Base-by-base conservation (phyloP, 208 protist species). In the Acanthamoeba triangularis region DNA sequence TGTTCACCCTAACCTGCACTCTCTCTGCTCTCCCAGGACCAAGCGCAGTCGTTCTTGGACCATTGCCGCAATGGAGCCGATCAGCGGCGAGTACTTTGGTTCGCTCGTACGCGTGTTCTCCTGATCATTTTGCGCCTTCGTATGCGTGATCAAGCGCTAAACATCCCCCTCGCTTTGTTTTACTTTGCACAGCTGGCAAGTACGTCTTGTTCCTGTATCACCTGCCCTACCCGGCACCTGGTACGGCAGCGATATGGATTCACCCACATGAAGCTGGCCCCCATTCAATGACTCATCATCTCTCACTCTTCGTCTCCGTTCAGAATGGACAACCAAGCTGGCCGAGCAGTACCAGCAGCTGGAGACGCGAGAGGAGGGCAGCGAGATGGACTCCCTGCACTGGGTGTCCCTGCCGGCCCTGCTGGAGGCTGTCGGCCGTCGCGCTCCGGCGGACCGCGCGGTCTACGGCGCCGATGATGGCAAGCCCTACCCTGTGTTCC, bases 371-470 rank as follows among this genome's bases (percentile, higher is more conserved):
- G 52, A 65, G 49, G 49, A 35, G 23, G 80, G 80, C 44, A 88
- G 80, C 80, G 80, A 88, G n/a, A 88, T 88, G 80, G 80, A 54
- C 33, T 88, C 80, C 3, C 49, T 88, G 7, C 80, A 88, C 49
- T 88, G 80, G 80, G 80, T 88, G 30, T 33, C 80, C n/a, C 25
- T 88, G 49, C 80, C 41, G 18, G 49, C 23, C 47, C 49, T 88
- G 44, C 80, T 88, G 14, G 6, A 56, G 23, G 80, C 49, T 7
- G 28, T 88, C n/a, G 10, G 80, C 13, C 49, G 41, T 6, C 23
- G 28, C 25, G 20, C 76, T 7, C 76, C 76, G 14, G 33, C 44
- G 20, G 18, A 8, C 6, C 47, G 49, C 8, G 47, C 10, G 23
- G 28, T 88, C 14, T 88, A 88, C 35, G 49, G 25, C 52, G 49